phyloP scores from a whole-genome alignment of 2,329 filamentous ascomycete genomes.

The Diaporthe citri region DNA sequence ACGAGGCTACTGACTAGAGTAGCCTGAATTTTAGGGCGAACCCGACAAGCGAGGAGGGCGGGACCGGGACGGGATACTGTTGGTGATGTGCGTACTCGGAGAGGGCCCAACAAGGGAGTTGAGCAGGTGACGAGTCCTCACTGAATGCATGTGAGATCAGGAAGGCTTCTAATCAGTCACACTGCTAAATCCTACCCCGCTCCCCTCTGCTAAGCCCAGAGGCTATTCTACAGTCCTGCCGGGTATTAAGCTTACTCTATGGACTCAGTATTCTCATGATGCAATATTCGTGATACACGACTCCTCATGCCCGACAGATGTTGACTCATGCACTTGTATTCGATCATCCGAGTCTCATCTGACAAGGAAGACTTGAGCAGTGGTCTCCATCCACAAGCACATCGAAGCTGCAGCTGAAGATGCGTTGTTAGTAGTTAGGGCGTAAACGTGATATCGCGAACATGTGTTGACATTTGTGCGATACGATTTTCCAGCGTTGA shows the following conservation, averaged over 20 bases:
- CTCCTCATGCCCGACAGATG: not conserved
- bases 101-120: not conserved
- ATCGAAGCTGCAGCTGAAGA: no score
- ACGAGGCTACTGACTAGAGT: slow-evolving; percentile 9
- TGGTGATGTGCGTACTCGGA: not conserved
- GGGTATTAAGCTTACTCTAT: not conserved
- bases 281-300: not conserved
- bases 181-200: not conserved
- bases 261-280: not conserved
- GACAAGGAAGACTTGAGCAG: not conserved
- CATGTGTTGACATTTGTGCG: no score
- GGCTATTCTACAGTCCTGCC: not conserved
- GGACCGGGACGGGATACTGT: not conserved
- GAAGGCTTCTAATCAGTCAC: not conserved
- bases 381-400: not conserved
- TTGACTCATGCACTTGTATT: not conserved
- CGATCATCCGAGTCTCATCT: no score
- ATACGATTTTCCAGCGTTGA: not conserved
- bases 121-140: no score
- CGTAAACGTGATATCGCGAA: not conserved
- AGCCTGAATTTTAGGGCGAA: not conserved
- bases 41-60: not conserved
- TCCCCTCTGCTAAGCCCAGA: not conserved
- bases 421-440: no score
- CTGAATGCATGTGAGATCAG: not conserved